phyloP scores from a whole-genome alignment of 2,329 filamentous ascomycete species.

The Exophiala sp. region DNA sequence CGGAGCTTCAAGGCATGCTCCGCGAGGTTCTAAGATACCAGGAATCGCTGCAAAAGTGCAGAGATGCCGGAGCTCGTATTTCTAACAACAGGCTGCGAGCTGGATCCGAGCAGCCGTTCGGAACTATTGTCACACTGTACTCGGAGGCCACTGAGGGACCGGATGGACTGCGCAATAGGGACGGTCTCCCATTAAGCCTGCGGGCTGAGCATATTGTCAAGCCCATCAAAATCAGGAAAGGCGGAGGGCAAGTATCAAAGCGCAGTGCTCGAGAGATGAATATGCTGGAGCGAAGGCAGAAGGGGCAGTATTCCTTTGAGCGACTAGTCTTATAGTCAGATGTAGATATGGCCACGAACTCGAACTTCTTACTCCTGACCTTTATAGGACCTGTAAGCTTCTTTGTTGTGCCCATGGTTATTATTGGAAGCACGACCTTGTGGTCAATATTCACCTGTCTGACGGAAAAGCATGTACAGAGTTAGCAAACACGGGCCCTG shows the following conservation, averaged over 20 bases:
- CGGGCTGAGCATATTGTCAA: slow-evolving; percentile 49
- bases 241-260: slow-evolving; percentile 62
- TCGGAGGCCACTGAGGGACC: slow-evolving; percentile 19
- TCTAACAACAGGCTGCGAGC: background rate
- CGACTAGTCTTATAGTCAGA: slow-evolving; percentile 37
- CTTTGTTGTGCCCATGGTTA: no score
- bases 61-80: slow-evolving; percentile 7
- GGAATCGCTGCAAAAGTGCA: slow-evolving; percentile 28
- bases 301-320: slow-evolving; percentile 78
- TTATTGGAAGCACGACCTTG: no score
- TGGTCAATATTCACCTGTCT: no score
- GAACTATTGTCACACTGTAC: slow-evolving; percentile 27
- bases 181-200: slow-evolving; percentile 52
- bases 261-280: slow-evolving; percentile 69
- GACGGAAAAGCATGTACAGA: no score
- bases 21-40: slow-evolving; percentile 43
- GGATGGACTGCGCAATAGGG: slow-evolving; percentile 9
- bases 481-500: no score
- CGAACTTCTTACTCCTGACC: background rate
- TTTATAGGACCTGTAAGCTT: no score
- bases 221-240: slow-evolving; percentile 51
- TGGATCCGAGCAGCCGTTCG: slow-evolving; percentile 7
- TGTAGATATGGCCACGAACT: background rate
- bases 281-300: slow-evolving; percentile 69
- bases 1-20: slow-evolving; percentile 43